These are phyloP conservation scores for Scorias spongiosa DNA, from an alignment of 2,329 filamentous ascomycete genomes.

Conservation along the genomic window DNA sequence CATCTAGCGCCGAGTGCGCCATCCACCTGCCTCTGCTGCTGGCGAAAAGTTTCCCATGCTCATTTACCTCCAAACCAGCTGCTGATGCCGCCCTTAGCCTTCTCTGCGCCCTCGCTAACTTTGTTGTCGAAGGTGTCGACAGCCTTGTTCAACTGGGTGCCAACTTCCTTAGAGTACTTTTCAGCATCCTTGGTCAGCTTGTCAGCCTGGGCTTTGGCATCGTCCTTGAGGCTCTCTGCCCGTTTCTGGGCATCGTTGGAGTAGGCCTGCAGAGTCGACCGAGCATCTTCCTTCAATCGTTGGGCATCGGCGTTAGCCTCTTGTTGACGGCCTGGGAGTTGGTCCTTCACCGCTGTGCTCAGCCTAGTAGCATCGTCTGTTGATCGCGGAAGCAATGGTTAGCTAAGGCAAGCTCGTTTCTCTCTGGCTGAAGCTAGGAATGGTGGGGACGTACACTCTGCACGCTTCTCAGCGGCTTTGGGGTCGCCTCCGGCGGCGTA, in stretches of 20 bases:
- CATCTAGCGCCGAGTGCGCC: too few relatives aligned
- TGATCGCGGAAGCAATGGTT: neutral
- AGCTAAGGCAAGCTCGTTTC: neutral
- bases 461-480: constrained; percentile 70
- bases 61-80: constrained; percentile 62
- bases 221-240: constrained; percentile 7
- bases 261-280: constrained; percentile 17
- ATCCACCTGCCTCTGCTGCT: too few relatives aligned
- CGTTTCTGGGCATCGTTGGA: constrained; percentile 5
- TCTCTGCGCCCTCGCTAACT: constrained; percentile 53
- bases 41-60: neutral
- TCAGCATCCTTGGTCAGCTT: constrained; percentile 1
- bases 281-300: constrained; percentile 26
- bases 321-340: constrained; percentile 47
- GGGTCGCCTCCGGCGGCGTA: constrained; percentile 72
- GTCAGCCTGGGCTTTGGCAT: constrained; percentile 5
- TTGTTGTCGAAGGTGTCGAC: constrained; percentile 71
- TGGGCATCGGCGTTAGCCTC: constrained; percentile 51
- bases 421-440: neutral
- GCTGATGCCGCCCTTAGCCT: constrained; percentile 72
- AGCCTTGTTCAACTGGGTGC: constrained; percentile 33
- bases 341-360: constrained; percentile 49
- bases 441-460: constrained; percentile 47
- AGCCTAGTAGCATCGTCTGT: constrained; percentile 65
- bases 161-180: constrained; percentile 29